These are phyloP conservation scores for Spathaspora boniae DNA, from an alignment of 805 yeast genomes.

Conservation along the genomic window DNA sequence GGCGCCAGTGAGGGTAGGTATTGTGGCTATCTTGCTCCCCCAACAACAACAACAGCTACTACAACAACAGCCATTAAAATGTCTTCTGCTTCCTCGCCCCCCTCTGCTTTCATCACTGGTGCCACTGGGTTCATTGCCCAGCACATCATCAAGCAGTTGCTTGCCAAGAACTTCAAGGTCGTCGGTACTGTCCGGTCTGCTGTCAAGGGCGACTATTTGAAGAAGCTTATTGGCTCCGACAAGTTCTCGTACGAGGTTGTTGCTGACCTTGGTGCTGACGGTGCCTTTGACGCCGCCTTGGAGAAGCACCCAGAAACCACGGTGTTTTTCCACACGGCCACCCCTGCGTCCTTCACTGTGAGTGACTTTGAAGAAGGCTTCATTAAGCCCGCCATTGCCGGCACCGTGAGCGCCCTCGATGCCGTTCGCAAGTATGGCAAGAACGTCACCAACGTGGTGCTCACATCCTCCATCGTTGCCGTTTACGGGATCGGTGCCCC, in stretches of 20 bases:
- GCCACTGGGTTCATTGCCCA: conserved; percentile 54
- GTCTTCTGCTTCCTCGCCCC: too few relatives aligned
- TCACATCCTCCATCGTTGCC: conserved; percentile 52
- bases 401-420: conserved; percentile 44
- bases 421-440: conserved; percentile 40
- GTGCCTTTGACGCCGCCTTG: conserved; percentile 43
- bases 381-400: conserved; percentile 49
- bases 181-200: conserved; percentile 48
- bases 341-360: conserved; percentile 43
- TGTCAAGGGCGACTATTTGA: conserved; percentile 35
- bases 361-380: conserved; percentile 43
- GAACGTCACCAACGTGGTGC: conserved; percentile 43
- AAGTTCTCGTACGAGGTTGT: conserved; percentile 34
- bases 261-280: conserved; percentile 37
- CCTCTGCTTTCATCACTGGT: conserved; percentile 45
- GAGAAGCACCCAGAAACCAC: conserved; percentile 43
- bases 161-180: conserved; percentile 41
- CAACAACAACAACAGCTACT: too few relatives aligned
- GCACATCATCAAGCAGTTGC: conserved; percentile 41
- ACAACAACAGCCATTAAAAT: too few relatives aligned
- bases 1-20: too few relatives aligned
- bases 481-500: conserved; percentile 21
- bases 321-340: conserved; percentile 56
- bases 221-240: conserved; percentile 19
- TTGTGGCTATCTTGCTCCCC: too few relatives aligned